phyloP scores from a whole-genome alignment of 768 basidiomycete species.

The Epithele typhae region DNA sequence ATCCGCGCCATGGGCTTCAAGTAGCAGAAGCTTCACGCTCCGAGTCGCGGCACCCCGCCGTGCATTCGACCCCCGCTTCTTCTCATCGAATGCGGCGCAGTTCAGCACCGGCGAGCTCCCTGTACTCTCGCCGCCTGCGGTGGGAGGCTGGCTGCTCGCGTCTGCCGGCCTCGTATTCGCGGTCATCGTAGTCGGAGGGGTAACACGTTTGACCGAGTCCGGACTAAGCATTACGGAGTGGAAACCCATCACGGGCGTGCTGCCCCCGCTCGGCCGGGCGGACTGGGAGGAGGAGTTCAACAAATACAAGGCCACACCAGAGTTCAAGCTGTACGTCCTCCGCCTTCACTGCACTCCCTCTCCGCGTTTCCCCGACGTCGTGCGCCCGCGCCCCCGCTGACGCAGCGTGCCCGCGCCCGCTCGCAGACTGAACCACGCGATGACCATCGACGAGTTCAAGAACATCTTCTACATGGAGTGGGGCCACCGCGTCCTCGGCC shows the following conservation, averaged over 20 bases:
- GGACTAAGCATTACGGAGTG: conserved; percentile 98
- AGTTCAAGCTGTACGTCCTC: conserved; percentile 82
- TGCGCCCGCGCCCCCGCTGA: neutral
- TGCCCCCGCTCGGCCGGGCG: conserved; percentile 72
- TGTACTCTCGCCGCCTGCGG: conserved; percentile 59
- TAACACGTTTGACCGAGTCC: conserved; percentile 95
- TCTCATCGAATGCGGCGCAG: conserved; percentile 32
- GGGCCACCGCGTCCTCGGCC: conserved; percentile 91
- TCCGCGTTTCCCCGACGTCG: no score
- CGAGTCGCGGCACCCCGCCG: conserved; percentile 7
- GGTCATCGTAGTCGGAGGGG: conserved; percentile 92
- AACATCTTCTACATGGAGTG: conserved; percentile 98
- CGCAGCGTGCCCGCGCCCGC: neutral
- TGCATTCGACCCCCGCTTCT: conserved; percentile 31
- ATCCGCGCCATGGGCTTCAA: conserved; percentile 2
- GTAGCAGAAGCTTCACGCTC: conserved; percentile 6
- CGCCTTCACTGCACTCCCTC: no score
- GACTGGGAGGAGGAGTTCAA: conserved; percentile 89
- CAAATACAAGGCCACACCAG: conserved; percentile 92
- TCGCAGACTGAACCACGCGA: conserved; percentile 79
- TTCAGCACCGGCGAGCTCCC: conserved; percentile 34
- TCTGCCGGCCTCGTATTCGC: conserved; percentile 86
- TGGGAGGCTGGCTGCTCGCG: conserved; percentile 80
- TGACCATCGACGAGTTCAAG: conserved; percentile 89
- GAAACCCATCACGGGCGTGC: conserved; percentile 84